Evolutionary conservation across 345 rosid species (phyloP).

Genomic region (Hibiscus trionum): DNA sequence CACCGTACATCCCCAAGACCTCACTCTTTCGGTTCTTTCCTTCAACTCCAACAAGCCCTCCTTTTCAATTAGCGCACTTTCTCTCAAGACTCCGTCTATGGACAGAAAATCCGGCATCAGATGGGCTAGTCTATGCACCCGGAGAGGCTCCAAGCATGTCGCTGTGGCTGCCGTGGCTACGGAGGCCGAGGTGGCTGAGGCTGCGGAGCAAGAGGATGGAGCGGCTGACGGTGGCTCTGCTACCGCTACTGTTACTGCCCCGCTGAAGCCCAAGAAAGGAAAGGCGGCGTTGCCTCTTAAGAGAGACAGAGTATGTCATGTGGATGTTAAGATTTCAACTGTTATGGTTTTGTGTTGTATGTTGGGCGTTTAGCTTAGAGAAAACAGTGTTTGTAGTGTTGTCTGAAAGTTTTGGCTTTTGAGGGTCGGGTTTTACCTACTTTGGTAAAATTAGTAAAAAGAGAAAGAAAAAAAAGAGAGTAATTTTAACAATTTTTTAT

Average conservation of each 20-base stretch:
- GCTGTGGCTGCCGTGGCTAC: slow-evolving; percentile 40
- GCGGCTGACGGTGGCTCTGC: slow-evolving; percentile 29
- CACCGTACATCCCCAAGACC: slow-evolving; percentile 44
- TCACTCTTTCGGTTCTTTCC: slow-evolving; percentile 37
- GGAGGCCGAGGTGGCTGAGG: slow-evolving; percentile 44
- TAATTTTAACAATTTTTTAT: too few relatives aligned
- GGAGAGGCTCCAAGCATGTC: slow-evolving; percentile 11
- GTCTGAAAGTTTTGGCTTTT: not conserved
- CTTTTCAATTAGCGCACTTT: slow-evolving; percentile 30
- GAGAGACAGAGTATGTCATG: slow-evolving; percentile 76
- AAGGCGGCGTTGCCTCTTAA: slow-evolving; percentile 77
- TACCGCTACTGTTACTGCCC: slow-evolving; percentile 19
- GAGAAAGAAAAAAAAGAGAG: too few relatives aligned
- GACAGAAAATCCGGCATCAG: slow-evolving; percentile 21
- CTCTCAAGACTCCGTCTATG: slow-evolving; percentile 14
- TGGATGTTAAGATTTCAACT: not conserved
- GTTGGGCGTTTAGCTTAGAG: not conserved
- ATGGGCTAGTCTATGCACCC: slow-evolving; percentile 12
- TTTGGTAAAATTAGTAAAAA: not conserved
- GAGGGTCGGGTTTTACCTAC: not conserved
- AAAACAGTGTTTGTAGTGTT: not conserved
- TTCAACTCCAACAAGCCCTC: slow-evolving; percentile 35
- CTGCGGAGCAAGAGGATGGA: slow-evolving; percentile 28
- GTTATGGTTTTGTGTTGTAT: not conserved
- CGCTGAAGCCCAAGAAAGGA: slow-evolving; percentile 70